Base-by-base conservation (phyloP, 2,329 filamentous ascomycete genomes). In the Aspergillus pseudoglaucus region DNA sequence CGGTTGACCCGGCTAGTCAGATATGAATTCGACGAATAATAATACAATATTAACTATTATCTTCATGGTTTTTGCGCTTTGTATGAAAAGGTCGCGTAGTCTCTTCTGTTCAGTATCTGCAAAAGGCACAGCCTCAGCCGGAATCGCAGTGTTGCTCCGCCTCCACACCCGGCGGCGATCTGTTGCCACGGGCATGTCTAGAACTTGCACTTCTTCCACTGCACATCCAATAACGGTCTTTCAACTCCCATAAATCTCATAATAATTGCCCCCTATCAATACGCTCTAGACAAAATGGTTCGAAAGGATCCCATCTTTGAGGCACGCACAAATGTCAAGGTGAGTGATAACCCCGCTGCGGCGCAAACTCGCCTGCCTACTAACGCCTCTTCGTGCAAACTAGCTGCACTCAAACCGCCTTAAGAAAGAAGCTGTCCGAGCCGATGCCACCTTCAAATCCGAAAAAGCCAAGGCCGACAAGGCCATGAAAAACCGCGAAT, bases 401-500 rank as follows among this genome's bases (percentile, higher is more conserved):
- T 27, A 30, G 23, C 38, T 75, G 48, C 72, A 74, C 49, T 73
- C 69, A 39, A 74, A 74, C 57, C 69, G 71, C 23, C 65, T 74
- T 27, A 74, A 73, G 49, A 72, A 74, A 56, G 71, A 75, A 59
- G 71, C 72, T 40, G 60, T 63, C 46, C 70, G 71, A 45, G 72
- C 72, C 17, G 71, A 74, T 56, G 56, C 69, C 20, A 73, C 72
- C 44, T 71, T 65, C 53, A 72, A 73, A 53, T 61, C 70, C n/a
- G 71, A 75, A 60, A 71, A 73, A 51, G 65, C 67, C 40, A 75
- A 75, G 61, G 68, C 72, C 44, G 71, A 73, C 55, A 72, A 69
- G 49, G 72, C 72, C 23, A 70, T 75, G 61, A 73, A 72, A 51
- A 70, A 71, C 50, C 71, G 64, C 47, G 71, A 75, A 59, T 72